Base-by-base conservation (phyloP, 352 stramenopile genomes). In the Phytophthora vignae region DNA sequence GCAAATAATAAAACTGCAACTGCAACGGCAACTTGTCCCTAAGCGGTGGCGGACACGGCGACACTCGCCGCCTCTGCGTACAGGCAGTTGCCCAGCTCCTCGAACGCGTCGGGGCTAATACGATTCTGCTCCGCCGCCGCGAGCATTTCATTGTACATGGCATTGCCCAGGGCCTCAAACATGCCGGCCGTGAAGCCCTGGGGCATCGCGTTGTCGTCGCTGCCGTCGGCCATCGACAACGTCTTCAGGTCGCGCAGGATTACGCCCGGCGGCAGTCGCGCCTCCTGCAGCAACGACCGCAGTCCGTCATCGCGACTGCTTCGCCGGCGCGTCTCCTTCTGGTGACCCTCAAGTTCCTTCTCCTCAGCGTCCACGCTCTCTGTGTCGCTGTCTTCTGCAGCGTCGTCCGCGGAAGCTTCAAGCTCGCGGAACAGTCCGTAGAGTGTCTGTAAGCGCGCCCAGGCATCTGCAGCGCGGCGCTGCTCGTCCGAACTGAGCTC, bases 111-210 rank as follows among this genome's bases (percentile, higher is more conserved):
- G 42, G 73, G 70, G 48, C 80, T 80, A 62, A 91, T 86, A 6
- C 67, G 71, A 49, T 81, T 80, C 64, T 80, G 78, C 46, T 85
- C 67, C 52, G 73, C 74, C 12, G 81, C 66, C 44, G 71, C 68
- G 17, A 85, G 52, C 83, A 94, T 94, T 54, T 95, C 87, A 19
- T 77, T 79, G 69, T 90, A 90, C 44, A 93, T 67, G 25, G 79
- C 85, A 61, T 91, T 81, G n/a, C 87, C 87, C 19, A 95, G 64
- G 49, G 78, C 76, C 8, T 71, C 70, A 60, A 95, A 95, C 85
- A 92, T 91, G 31, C 83, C 71, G 17, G 87, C 68, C 29, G 85
- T 90, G 65, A 95, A 95, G 14, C 87, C 87, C 49, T 92, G 81
- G 0, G 87, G 84, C 61, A 92, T 73, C 31, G 55, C 78, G 36